Base-by-base conservation (phyloP, 2,329 filamentous ascomycete species). In the Tolypocladium cylindrosporum region DNA sequence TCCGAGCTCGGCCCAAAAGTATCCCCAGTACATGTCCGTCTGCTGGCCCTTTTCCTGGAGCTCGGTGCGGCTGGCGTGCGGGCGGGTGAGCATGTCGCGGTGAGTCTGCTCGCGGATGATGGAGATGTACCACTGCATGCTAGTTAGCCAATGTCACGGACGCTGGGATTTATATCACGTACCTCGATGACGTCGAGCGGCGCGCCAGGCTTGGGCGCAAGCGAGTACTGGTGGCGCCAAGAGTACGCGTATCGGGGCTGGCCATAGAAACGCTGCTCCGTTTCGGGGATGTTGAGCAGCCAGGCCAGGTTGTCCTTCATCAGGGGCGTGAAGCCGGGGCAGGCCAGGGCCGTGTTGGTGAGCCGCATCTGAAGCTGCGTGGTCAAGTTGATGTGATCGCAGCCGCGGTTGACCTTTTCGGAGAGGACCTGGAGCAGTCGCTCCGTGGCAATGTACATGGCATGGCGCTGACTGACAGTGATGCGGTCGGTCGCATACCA, bases 291-390 rank as follows among this genome's bases (percentile, higher is more conserved):
- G 19, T 68, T 66, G 3, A 71, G 71, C n/a, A 75, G 56, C 56
- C 64, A 75, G 8, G 79, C 75, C 61, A 87, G 74, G 62, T 83
- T 79, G 63, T 85, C 81, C 70, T 86, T 87, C 74, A 83, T 81
- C n/a, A 77, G 61, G 1, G 80, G 73, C 4, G 81, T 84, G 66
- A 88, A 87, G 1, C 84, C 85, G 2, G 78, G 75, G 64, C 85
- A 88, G 3, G 72, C 69, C 71, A 87, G 77, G 24, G 78, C 78
- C 1, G 81, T 74, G 11, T 70, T 71, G 48, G 77, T 71, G 37
- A 87, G 71, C 13, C 84, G 81, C 60, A 76, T 76, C 39, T 81
- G 71, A 0, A 88, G 75, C 64, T 79, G 77, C 1, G 63, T 59
- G n/a, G 75, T 84, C 24, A 87, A 68, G 55, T 79, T 77, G 41